Evolutionary conservation across 805 yeast genomes (phyloP).

Genomic region (Yarrowia divulgata): DNA sequence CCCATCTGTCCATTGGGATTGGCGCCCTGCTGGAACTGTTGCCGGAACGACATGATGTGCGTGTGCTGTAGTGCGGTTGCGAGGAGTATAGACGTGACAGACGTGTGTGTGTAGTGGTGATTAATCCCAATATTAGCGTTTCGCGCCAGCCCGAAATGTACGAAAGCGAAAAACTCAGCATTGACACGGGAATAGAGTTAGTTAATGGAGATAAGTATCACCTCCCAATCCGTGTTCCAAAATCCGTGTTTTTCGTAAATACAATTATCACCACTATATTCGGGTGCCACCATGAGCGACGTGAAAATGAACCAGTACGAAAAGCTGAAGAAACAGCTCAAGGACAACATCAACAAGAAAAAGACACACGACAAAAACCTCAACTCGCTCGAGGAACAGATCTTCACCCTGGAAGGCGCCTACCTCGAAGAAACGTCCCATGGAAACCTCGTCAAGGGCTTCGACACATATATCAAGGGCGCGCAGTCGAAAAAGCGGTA

Average conservation of each 20-base stretch:
- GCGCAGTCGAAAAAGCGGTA: slow-evolving; percentile 58
- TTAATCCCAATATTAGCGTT: slow-evolving; percentile 21
- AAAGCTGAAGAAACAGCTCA: slow-evolving; percentile 68
- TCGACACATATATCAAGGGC: slow-evolving; percentile 75
- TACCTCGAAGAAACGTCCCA: slow-evolving; percentile 75
- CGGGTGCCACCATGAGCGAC: slow-evolving; percentile 44
- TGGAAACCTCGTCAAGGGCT: slow-evolving; percentile 91
- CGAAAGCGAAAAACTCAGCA: slow-evolving; percentile 6
- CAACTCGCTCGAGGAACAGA: slow-evolving; percentile 72
- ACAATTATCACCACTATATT: background rate
- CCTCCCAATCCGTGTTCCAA: background rate
- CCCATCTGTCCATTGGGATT: slow-evolving; percentile 35
- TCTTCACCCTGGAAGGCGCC: slow-evolving; percentile 77
- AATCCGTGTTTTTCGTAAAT: too few species aligned
- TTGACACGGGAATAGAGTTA: background rate
- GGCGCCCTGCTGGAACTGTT: slow-evolving; percentile 31
- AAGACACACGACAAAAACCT: slow-evolving; percentile 64
- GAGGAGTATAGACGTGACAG: slow-evolving; percentile 3
- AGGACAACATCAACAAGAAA: slow-evolving; percentile 66
- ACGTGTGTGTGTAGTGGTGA: slow-evolving; percentile 18
- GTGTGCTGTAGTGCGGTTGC: background rate
- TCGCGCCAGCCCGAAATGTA: slow-evolving; percentile 35
- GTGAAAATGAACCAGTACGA: slow-evolving; percentile 60
- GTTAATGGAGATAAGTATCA: background rate
- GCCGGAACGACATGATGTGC: slow-evolving; percentile 31